Evolutionary conservation across 805 yeast genomes (phyloP).

Genomic region (Candida nonsorbophila): DNA sequence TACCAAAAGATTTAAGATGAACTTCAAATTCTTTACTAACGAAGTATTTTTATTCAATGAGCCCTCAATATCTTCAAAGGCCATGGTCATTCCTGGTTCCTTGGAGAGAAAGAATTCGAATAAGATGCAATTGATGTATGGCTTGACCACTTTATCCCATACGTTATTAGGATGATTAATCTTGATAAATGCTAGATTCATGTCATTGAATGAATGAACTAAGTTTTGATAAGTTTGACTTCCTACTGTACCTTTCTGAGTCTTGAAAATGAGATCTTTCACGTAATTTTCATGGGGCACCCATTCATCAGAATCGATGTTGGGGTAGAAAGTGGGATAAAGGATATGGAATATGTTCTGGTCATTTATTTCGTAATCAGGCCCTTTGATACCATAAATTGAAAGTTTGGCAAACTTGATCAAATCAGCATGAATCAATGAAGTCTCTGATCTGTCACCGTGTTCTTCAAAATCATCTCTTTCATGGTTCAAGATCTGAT

Average conservation of each 20-base stretch:
- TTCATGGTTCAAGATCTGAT: neutral
- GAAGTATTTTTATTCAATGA: constrained; percentile 1
- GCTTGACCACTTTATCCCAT: constrained; percentile 24
- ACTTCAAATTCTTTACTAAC: constrained; percentile 12
- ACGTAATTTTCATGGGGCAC: constrained; percentile 16
- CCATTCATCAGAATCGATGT: constrained; percentile 39
- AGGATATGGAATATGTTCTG: constrained; percentile 40
- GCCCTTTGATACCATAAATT: constrained; percentile 37
- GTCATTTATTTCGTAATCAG: constrained; percentile 28
- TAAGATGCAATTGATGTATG: constrained; percentile 22
- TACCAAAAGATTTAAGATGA: constrained; percentile 17
- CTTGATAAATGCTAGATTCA: constrained; percentile 21
- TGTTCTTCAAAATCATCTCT: constrained; percentile 1
- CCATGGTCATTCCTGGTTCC: neutral
- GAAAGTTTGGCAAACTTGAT: constrained; percentile 34
- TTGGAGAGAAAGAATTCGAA: constrained; percentile 18
- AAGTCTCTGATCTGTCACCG: constrained; percentile 8
- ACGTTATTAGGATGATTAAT: constrained; percentile 15
- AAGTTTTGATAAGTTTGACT: constrained; percentile 1
- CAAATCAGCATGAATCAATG: constrained; percentile 32
- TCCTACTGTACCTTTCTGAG: constrained; percentile 2
- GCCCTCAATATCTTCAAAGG: constrained; percentile 3
- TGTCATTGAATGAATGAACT: constrained; percentile 14
- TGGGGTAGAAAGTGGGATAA: constrained; percentile 40
- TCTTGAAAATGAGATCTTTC: constrained; percentile 10